phyloP scores from a whole-genome alignment of 1,284 basidiomycete genomes.

The Ustilago crameri region DNA sequence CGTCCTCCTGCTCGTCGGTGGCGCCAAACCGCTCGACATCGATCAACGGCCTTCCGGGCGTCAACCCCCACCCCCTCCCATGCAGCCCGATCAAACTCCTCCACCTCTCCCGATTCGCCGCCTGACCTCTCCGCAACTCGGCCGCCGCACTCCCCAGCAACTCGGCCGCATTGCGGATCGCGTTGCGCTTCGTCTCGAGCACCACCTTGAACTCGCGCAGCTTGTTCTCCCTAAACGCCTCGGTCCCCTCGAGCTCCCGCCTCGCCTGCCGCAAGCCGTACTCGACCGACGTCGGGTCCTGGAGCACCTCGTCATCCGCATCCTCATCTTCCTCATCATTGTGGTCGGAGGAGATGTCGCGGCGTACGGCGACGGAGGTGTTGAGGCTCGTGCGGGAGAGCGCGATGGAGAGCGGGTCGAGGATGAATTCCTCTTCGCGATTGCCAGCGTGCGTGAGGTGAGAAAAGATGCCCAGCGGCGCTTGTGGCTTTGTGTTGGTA shows the following conservation, averaged over 20 bases:
- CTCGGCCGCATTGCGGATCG: slow-evolving; percentile 41
- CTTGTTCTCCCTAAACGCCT: slow-evolving; percentile 8
- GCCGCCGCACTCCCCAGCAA: slow-evolving; percentile 46
- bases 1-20: slow-evolving; percentile 4
- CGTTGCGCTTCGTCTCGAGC: slow-evolving; percentile 42
- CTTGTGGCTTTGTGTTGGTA: neutral
- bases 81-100: slow-evolving; percentile 39
- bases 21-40: slow-evolving; percentile 55
- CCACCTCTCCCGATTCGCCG: slow-evolving; percentile 52
- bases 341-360: slow-evolving; percentile 1
- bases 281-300: slow-evolving; percentile 19
- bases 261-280: slow-evolving; percentile 24
- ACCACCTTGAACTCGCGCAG: slow-evolving; percentile 41
- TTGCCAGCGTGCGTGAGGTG: slow-evolving; percentile 11
- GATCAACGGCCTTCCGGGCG: slow-evolving; percentile 54
- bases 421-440: slow-evolving; percentile 41
- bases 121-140: slow-evolving; percentile 36
- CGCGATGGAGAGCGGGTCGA: slow-evolving; percentile 39
- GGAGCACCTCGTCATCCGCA: slow-evolving; percentile 20
- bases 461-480: slow-evolving; percentile 33
- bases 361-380: slow-evolving; percentile 9
- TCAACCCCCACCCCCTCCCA: slow-evolving; percentile 55
- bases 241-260: slow-evolving; percentile 15
- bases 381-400: slow-evolving; percentile 29
- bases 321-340: slow-evolving; percentile 18